phyloP scores from a whole-genome alignment of 345 rosid species.

The Lepidium aucheri region DNA sequence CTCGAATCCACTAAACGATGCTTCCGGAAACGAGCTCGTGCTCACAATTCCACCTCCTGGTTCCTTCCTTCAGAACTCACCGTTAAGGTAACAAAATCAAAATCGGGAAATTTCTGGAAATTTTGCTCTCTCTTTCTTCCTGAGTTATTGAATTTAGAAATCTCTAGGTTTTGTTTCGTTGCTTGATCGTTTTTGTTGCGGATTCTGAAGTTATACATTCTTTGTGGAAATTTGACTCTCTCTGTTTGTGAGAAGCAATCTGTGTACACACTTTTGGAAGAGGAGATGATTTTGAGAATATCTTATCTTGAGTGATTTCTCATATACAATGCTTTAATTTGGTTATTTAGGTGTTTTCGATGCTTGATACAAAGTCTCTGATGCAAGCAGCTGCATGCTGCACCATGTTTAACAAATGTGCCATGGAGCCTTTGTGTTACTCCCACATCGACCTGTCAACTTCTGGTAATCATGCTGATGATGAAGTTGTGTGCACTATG shows the following conservation, averaged over 20 bases:
- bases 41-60: background rate
- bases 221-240: too few species aligned
- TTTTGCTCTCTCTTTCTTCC: too few species aligned
- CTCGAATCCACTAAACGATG: background rate
- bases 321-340: background rate
- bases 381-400: conserved; percentile 64
- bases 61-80: background rate
- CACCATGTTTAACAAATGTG: conserved; percentile 68
- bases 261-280: too few species aligned
- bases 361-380: conserved; percentile 73
- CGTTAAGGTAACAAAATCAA: background rate
- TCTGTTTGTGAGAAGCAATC: background rate
- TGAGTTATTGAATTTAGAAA: background rate
- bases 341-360: conserved; percentile 46
- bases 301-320: background rate
- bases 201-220: background rate
- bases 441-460: conserved; percentile 53
- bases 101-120: too few species aligned
- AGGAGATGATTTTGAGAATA: background rate
- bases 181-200: background rate
- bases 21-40: background rate
- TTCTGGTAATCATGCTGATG: conserved; percentile 44
- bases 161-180: background rate
- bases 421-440: conserved; percentile 68
- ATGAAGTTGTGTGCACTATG: conserved; percentile 55